These are phyloP conservation scores for Backusella circina DNA, from an alignment of 192 early-diverging fungal genomes.

Conservation along the genomic window DNA sequence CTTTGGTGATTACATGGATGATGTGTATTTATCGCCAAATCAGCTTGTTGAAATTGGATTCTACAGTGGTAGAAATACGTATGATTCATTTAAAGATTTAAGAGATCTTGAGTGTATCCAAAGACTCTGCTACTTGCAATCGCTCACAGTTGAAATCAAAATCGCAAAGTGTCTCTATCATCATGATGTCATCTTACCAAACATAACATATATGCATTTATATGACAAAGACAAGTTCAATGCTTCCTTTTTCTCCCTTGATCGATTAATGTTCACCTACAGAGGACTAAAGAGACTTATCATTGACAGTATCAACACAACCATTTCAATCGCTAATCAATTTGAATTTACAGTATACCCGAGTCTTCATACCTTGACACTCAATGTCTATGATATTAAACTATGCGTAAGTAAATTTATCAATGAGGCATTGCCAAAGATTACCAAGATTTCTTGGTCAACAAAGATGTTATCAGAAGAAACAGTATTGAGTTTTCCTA, in stretches of 20 bases:
- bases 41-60: neutral
- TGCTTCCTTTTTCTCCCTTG: neutral
- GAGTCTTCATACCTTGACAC: neutral
- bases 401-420: neutral
- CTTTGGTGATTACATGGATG: neutral
- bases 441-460: neutral
- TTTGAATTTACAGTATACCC: neutral
- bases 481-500: neutral
- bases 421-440: neutral
- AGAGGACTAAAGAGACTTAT: neutral
- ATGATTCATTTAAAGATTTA: neutral
- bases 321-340: neutral
- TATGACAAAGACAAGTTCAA: neutral
- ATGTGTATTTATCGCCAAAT: neutral
- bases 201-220: neutral
- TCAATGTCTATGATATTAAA: neutral
- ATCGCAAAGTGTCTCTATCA: neutral
- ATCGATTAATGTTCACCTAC: neutral
- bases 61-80: neutral
- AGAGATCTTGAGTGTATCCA: neutral
- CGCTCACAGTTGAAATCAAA: neutral
- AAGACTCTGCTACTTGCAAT: neutral
- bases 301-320: neutral
- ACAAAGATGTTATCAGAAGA: neutral
- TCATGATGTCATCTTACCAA: neutral